phyloP scores from a whole-genome alignment of 805 yeast genomes.

The Kodamaea neixiangensis region DNA sequence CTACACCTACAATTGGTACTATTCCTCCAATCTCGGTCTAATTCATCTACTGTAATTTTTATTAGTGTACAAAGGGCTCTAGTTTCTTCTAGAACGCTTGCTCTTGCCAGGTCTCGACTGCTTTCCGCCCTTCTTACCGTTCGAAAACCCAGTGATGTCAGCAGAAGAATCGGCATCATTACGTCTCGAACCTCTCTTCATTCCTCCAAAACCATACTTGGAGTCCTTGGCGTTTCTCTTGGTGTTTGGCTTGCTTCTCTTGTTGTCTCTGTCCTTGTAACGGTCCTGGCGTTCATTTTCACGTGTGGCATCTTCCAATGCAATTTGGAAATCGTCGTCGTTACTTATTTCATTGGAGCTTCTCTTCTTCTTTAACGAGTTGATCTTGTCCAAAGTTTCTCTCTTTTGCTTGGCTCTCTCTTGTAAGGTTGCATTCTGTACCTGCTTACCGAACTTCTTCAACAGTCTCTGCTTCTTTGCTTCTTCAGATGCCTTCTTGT shows the following conservation, averaged over 20 bases:
- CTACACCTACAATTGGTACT: background rate
- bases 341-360: slow-evolving; percentile 67
- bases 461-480: slow-evolving; percentile 92
- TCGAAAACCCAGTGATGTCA: slow-evolving; percentile 61
- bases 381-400: slow-evolving; percentile 86
- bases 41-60: background rate
- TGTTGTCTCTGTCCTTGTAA: slow-evolving; percentile 50
- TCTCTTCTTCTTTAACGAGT: slow-evolving; percentile 87
- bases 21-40: no score
- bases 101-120: slow-evolving; percentile 44
- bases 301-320: slow-evolving; percentile 87
- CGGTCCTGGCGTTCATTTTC: slow-evolving; percentile 31
- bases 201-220: slow-evolving; percentile 78
- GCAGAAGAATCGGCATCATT: slow-evolving; percentile 73
- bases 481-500: slow-evolving; percentile 88
- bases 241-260: slow-evolving; percentile 58
- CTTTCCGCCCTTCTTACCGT: slow-evolving; percentile 40
- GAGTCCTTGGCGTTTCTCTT: slow-evolving; percentile 71
- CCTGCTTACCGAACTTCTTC: slow-evolving; percentile 97
- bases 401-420: slow-evolving; percentile 91
- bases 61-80: slow-evolving; percentile 5
- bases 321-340: slow-evolving; percentile 81
- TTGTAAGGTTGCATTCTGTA: slow-evolving; percentile 89
- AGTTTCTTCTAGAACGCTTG: slow-evolving; percentile 35
- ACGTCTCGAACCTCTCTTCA: slow-evolving; percentile 69